Conservation (phyloP, 257 asterid species). For the Leonotis leonurus region DNA sequence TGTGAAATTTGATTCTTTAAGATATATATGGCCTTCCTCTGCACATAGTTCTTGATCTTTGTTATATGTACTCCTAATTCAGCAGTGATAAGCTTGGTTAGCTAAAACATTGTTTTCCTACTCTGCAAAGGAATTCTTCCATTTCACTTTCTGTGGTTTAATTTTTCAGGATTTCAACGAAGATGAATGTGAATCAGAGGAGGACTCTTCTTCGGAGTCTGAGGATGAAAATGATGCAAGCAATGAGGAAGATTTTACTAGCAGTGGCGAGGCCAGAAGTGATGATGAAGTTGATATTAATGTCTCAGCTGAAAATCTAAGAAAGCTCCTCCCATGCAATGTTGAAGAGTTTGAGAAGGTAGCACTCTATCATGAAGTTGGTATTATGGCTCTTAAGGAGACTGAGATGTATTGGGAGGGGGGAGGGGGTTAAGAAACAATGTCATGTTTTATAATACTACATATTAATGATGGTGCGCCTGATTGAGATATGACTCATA, state of each 20-base stretch:
- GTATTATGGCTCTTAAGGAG: slow-evolving; percentile 10
- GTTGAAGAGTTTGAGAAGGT: slow-evolving; percentile 87
- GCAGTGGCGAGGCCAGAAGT: slow-evolving; percentile 58
- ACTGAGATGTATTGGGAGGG: too few species aligned
- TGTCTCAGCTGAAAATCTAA: slow-evolving; percentile 64
- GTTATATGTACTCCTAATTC: too few species aligned
- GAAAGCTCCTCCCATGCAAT: slow-evolving; percentile 60
- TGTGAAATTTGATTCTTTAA: too few species aligned
- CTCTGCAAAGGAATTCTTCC: not conserved
- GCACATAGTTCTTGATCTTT: too few species aligned
- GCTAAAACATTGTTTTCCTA: not conserved
- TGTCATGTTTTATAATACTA: not conserved
- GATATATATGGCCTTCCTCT: too few species aligned
- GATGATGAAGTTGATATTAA: slow-evolving; percentile 63
- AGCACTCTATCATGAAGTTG: slow-evolving; percentile 13
- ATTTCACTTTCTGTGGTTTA: slow-evolving; percentile 4
- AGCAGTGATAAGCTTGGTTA: too few species aligned
- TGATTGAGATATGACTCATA: slow-evolving; percentile 1
- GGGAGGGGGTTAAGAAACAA: not conserved
- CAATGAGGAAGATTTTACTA: slow-evolving; percentile 76
- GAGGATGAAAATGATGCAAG: slow-evolving; percentile 72
- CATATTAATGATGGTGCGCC: not conserved
- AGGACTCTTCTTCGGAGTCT: slow-evolving; percentile 67
- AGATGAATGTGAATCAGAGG: slow-evolving; percentile 78
- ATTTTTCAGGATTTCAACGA: slow-evolving; percentile 64